Base-by-base conservation (phyloP, 2,329 filamentous ascomycete species). In the Xylaria arbuscula region DNA sequence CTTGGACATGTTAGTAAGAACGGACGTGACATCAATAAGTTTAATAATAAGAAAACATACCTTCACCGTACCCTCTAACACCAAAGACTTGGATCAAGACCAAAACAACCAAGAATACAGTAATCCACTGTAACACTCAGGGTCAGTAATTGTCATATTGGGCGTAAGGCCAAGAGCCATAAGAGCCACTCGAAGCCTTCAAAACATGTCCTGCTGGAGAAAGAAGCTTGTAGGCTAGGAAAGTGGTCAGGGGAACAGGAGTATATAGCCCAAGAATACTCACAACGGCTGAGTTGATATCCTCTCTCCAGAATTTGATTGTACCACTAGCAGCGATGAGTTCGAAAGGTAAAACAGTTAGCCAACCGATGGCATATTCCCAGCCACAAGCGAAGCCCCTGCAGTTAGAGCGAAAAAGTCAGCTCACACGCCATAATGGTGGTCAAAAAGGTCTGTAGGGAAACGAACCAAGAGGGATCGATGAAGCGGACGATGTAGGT, bases 401-500 rank as follows among this genome's bases (percentile, higher is more conserved):
- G 45, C 32, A 53, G 0, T 19, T 10, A 11, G 6, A 47, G 19
- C 13, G 40, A 6, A 19, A 6, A 13, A 19, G 42, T 64, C 19
- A 66, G 61, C 47, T 50, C 11, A n/a, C 13, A 22, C 3, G 28
- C n/a, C 32, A 15, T 10, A 5, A 24, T 17, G 22, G 17, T 1
- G 15, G 47, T 24, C 24, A 7, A 2, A 19, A 7, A 19, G 45
- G 6, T 2, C n/a, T 1, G 9, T 19, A 62, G 51, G 42, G 19
- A 19, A 34, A 71, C 77, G 53, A 72, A 83, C 84, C 85, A 86
- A 19, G 87, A 83, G 32, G 88, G 88, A 72, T 89, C 88, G 67
- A 90, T 80, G 72, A 90, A 90, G 58, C 87, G 85, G 60, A 86
- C 83, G 53, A 86, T 83, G 72, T 90, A 89, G n/a, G 84, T 85